These are phyloP conservation scores for Knufia petricola DNA, from an alignment of 2,329 filamentous ascomycete species.

Conservation along the genomic window DNA sequence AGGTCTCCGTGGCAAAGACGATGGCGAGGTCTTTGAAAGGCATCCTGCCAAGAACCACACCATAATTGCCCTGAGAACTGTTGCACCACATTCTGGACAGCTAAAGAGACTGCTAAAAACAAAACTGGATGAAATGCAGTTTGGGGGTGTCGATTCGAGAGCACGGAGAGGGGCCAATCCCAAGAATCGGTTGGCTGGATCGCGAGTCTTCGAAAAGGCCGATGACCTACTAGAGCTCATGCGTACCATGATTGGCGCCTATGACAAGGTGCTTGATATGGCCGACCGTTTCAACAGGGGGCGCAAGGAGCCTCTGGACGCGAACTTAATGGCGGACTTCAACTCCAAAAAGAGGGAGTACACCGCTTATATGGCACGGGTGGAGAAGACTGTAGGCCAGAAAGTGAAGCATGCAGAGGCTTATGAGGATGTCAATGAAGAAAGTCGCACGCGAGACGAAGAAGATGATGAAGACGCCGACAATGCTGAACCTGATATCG, in stretches of 20 bases:
- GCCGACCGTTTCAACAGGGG: constrained; percentile 19
- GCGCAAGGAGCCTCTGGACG: constrained; percentile 18
- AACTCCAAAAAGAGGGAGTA: constrained; percentile 1
- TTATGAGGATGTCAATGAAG: not conserved
- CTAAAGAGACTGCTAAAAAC: constrained; percentile 16
- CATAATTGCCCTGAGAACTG: constrained; percentile 15
- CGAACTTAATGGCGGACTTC: constrained; percentile 5
- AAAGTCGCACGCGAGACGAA: not conserved
- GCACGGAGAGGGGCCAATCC: not conserved
- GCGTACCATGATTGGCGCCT: constrained; percentile 26
- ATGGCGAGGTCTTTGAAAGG: constrained; percentile 20
- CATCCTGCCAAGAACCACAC: constrained; percentile 20
- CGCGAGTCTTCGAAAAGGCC: constrained; percentile 12
- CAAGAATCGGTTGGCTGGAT: not conserved
- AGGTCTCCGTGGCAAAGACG: constrained; percentile 14
- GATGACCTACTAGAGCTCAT: constrained; percentile 22
- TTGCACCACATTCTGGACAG: constrained; percentile 12
- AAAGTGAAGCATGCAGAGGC: not conserved
- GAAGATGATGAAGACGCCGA: not conserved
- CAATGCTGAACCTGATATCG: constrained; percentile 1
- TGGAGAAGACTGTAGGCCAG: not conserved
- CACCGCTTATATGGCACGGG: constrained; percentile 2
- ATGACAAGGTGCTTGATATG: constrained; percentile 24
- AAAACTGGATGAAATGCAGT: constrained; percentile 16
- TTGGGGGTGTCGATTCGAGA: constrained; percentile 13